Evolutionary conservation across 768 basidiomycete genomes (phyloP).

Genomic region (Trichaptum fuscoviolaceum): DNA sequence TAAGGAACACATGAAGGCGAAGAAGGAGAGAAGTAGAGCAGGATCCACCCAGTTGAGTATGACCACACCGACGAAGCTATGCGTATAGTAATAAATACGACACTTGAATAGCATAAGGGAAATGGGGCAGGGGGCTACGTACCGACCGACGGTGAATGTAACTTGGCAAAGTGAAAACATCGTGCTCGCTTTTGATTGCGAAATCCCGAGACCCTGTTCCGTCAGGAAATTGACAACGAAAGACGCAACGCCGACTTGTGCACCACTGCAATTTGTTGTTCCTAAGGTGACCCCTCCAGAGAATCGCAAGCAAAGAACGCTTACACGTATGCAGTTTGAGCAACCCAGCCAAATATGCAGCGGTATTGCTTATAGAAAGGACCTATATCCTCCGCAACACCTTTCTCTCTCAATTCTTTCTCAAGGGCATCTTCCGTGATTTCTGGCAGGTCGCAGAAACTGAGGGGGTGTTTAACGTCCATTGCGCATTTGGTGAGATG

Average conservation of each 20-base stretch:
- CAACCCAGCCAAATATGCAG: conserved; percentile 67
- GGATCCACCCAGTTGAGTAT: conserved; percentile 63
- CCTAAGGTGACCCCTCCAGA: not conserved
- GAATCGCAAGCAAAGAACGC: conserved; percentile 18
- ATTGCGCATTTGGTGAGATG: conserved; percentile 4
- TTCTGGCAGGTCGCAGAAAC: conserved; percentile 64
- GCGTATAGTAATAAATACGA: conserved; percentile 15
- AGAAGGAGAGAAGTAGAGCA: conserved; percentile 52
- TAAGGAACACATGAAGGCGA: conserved; percentile 44
- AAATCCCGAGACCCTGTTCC: conserved; percentile 55
- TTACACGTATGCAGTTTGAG: conserved; percentile 63
- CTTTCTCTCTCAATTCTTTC: conserved; percentile 40
- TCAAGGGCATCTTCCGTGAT: conserved; percentile 63
- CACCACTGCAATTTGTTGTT: conserved; percentile 34
- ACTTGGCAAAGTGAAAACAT: conserved; percentile 71
- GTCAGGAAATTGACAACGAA: conserved; percentile 66
- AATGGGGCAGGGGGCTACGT: conserved; percentile 13
- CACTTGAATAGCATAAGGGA: not conserved
- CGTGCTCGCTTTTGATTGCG: conserved; percentile 47
- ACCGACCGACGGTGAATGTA: conserved; percentile 60
- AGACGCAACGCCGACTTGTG: conserved; percentile 61
- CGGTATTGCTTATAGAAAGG: conserved; percentile 67
- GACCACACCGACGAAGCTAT: conserved; percentile 41
- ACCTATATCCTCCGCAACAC: conserved; percentile 36
- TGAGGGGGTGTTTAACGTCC: conserved; percentile 19